A percentile compares a stretch with the other conserved stretches of the same genome.
These are phyloP conservation scores for Calonectria fujianensis DNA, from an alignment of 2,329 filamentous ascomycete genomes.

Conservation along the genomic window DNA sequence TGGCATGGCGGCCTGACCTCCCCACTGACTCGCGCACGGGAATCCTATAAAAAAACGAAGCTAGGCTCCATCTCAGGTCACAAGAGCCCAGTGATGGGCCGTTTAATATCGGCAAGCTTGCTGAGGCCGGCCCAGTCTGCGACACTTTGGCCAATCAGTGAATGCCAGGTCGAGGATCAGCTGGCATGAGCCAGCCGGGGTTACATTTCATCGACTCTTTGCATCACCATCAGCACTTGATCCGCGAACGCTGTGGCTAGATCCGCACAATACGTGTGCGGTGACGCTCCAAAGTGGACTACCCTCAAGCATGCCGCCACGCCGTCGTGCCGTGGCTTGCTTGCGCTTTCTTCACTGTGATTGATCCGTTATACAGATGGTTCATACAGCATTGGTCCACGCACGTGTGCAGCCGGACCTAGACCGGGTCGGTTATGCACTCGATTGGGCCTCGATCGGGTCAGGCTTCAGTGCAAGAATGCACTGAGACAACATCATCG, in stretches of 20 bases:
- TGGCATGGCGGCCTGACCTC: neutral
- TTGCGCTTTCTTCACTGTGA: neutral
- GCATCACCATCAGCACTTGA: neutral
- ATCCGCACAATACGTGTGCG: slow-evolving; percentile 5
- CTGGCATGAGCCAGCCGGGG: neutral
- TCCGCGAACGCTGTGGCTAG: slow-evolving; percentile 6
- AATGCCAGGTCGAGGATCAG: slow-evolving; percentile 10
- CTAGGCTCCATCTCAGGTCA: slow-evolving; percentile 9
- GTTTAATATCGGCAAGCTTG: neutral
- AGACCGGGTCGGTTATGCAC: slow-evolving; percentile 12
- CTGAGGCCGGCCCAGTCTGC: slow-evolving; percentile 3
- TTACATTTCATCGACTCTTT: neutral
- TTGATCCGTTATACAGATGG: neutral
- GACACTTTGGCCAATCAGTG: neutral
- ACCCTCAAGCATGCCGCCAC: slow-evolving; percentile 10
- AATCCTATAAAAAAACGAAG: neutral
- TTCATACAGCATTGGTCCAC: slow-evolving; percentile 21
- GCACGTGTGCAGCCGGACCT: neutral
- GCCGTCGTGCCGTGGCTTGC: neutral
- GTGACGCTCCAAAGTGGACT: neutral
- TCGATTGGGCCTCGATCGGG: slow-evolving; percentile 5
- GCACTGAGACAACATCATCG: neutral
- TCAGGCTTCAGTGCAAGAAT: slow-evolving; percentile 9
- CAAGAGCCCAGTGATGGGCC: slow-evolving; percentile 1
- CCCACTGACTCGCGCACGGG: neutral